Base-by-base conservation (phyloP, 148 eudicot species). In the Chenopodium quinoa region DNA sequence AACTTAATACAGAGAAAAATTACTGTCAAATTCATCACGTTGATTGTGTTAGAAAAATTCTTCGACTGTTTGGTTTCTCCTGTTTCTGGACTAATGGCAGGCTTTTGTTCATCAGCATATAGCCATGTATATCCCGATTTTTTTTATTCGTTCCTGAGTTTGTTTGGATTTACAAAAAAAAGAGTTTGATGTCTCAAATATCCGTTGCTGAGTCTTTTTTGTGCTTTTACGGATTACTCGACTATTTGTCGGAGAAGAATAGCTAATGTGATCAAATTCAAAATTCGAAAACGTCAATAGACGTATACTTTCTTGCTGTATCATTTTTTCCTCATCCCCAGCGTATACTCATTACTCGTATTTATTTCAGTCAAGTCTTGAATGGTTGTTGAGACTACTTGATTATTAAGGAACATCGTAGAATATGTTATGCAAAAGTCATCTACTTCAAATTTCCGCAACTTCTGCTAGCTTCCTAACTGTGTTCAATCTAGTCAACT, bases 141-240 rank as follows among this genome's bases (percentile, higher is more conserved):
- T 77, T 81, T 77, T 80, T 23, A 84, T 81, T 81, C 71, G 62
- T 81, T 84, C 70, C 44, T 29, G 56, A 72, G 81, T 77, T 66
- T 77, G 83, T 78, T 75, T 84, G 86, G 54, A 80, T 76, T 78
- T 64, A 27, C 27, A 62, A 77, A 50, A 23, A 40, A 29, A 46
- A 8, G 56, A 71, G 75, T 71, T 71, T 71, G 74, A 9, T 32
- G 52, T 22, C 54, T 46, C 1, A 12, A 37, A 71, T 46, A 27
- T 72, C 75, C 29, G 31, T 25, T 46, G 32, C 1, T 27, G 31
- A 72, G 54, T 72, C 54, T 72, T 71, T 71, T 56, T 37, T 6
- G 74, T 19, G 47, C 48, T 6, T 22, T 7, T 71, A 71, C 56
- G 17, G 31, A 19, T 72, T 48, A 7, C 20, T 8, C 5, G 23